Conservation (phyloP, 257 asterid species). For the Osmanthus fragrans region DNA sequence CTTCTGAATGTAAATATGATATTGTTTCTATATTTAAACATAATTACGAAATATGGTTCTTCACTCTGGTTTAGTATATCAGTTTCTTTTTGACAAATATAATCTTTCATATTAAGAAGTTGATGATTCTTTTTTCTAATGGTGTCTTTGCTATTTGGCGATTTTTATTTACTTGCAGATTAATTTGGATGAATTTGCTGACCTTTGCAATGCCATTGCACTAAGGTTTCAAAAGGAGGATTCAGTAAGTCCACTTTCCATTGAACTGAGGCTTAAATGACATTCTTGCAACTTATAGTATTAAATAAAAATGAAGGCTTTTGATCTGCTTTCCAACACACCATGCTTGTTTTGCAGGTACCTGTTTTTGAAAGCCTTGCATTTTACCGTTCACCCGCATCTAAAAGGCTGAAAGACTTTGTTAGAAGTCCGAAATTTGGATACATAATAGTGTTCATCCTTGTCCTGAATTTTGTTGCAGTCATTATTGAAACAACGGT, state of each 20-base stretch:
- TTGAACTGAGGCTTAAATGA: slow-evolving; percentile 5
- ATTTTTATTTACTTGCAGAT: slow-evolving; percentile 57
- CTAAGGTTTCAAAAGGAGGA: slow-evolving; percentile 95
- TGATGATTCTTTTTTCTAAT: slow-evolving; percentile 18
- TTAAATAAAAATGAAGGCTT: slow-evolving; percentile 1
- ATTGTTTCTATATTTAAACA: neutral
- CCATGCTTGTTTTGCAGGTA: slow-evolving; percentile 50
- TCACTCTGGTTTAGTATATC: neutral
- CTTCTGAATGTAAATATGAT: neutral
- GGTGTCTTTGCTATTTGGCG: slow-evolving; percentile 3
- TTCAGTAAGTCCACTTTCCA: slow-evolving; percentile 43
- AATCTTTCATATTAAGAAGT: neutral
- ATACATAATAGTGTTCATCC: slow-evolving; percentile 62
- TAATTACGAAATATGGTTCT: neutral
- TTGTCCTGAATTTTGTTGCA: slow-evolving; percentile 75
- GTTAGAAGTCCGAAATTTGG: slow-evolving; percentile 67
- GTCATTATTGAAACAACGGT: slow-evolving; percentile 94
- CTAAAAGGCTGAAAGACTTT: slow-evolving; percentile 66
- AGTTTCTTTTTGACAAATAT: neutral
- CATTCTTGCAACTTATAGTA: neutral
- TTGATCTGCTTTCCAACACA: slow-evolving; percentile 25
- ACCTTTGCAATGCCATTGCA: slow-evolving; percentile 87
- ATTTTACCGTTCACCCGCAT: slow-evolving; percentile 67
- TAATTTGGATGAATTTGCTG: slow-evolving; percentile 80
- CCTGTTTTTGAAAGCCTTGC: slow-evolving; percentile 76